Evolutionary conservation across 2,329 filamentous ascomycete genomes (phyloP).

Genomic region (Leptographium radiaticola): DNA sequence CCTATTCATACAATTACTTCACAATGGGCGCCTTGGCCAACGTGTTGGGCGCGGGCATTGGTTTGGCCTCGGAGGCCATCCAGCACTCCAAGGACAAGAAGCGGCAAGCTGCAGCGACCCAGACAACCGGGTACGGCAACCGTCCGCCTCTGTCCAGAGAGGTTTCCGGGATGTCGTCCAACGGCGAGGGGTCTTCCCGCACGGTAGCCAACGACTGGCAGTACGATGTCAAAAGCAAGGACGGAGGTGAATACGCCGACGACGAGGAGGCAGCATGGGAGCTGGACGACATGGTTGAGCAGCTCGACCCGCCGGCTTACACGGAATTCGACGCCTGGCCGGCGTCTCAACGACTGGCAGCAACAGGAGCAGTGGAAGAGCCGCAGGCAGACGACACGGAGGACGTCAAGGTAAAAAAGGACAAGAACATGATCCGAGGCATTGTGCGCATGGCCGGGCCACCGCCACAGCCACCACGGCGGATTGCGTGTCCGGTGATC

Average conservation of each 20-base stretch:
- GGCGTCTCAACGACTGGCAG: background rate
- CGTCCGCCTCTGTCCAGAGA: background rate
- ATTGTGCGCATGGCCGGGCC: constrained; percentile 10
- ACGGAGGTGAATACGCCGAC: constrained; percentile 2
- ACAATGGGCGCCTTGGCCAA: background rate
- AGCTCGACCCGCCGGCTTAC: constrained; percentile 8
- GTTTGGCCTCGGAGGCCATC: constrained; percentile 13
- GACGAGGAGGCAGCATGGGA: constrained; percentile 14
- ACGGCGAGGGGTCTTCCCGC: background rate
- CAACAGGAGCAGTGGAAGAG: background rate
- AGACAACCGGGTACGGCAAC: background rate
- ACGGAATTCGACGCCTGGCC: background rate
- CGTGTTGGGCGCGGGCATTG: constrained; percentile 8
- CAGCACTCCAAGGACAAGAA: constrained; percentile 10
- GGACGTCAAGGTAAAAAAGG: constrained; percentile 10
- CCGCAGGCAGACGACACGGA: constrained; percentile 3
- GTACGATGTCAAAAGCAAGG: constrained; percentile 3
- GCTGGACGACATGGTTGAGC: constrained; percentile 14
- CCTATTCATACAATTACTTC: too few species aligned
- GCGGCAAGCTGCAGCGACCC: background rate
- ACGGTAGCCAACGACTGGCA: background rate
- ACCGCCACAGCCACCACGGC: constrained; percentile 4
- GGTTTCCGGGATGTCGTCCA: background rate
- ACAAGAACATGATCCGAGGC: background rate
- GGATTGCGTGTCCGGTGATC: constrained; percentile 21